phyloP scores from a whole-genome alignment of 2,329 filamentous ascomycete species.

The Penicillium sp. region DNA sequence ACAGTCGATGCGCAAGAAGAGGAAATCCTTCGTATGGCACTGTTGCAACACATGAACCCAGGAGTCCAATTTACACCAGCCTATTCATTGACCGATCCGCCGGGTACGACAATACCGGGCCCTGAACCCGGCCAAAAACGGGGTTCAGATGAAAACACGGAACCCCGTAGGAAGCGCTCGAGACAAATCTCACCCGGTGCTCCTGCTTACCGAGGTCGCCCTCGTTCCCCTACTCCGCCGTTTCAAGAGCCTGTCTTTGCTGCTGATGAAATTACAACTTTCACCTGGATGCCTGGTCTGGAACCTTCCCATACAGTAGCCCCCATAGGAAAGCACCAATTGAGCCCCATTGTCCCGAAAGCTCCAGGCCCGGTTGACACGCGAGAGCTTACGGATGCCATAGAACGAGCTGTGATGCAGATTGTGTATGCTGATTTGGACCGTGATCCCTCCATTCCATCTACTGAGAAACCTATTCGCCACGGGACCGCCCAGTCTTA shows the following conservation, averaged over 20 bases:
- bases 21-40: neutral
- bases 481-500: slow-evolving; percentile 11
- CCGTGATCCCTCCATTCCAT: slow-evolving; percentile 24
- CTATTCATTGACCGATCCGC: neutral
- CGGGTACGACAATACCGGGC: neutral
- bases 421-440: slow-evolving; percentile 31
- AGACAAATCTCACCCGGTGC: slow-evolving; percentile 3
- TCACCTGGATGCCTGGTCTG: neutral
- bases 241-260: slow-evolving; percentile 2
- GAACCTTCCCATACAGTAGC: neutral
- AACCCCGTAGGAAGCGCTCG: neutral
- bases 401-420: slow-evolving; percentile 28
- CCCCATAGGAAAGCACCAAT: neutral
- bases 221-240: neutral
- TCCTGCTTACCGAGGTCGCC: neutral
- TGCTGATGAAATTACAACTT: neutral
- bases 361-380: neutral
- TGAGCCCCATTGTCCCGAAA: neutral
- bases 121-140: neutral
- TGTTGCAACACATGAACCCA: neutral
- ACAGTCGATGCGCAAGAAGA: neutral
- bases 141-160: neutral
- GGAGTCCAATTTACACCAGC: neutral
- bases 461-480: slow-evolving; percentile 5
- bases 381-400: slow-evolving; percentile 13